Base-by-base conservation (phyloP, 495 filamentous ascomycete species). In the Amorphotheca resinae region DNA sequence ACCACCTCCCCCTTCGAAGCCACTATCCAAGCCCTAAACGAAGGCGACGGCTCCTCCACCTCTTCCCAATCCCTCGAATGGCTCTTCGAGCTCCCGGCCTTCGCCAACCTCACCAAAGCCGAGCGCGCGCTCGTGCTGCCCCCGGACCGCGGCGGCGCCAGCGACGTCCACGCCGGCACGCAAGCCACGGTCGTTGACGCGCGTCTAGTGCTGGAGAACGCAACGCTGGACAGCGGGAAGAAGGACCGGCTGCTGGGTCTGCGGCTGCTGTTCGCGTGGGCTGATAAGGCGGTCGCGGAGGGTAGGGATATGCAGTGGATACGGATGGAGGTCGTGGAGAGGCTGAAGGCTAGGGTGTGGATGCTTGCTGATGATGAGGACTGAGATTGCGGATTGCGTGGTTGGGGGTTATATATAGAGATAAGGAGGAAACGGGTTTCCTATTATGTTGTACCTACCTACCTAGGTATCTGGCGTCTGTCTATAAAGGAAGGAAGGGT, bases 241-340 rank as follows among this genome's bases (percentile, higher is more conserved):
- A 69, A 76, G 28, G 84, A 91, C 58, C 65, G 76, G 1, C 54
- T 95, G 40, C 72, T 84, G 61, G 84, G 87, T 41, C 61, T 95
- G 17, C 72, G 72, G 43, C 51, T 89, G 8, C 57, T 98, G 34
- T 91, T 95, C 60, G 80, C 80, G 48, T 95, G 87, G 84, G 71
- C 77, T 2, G 84, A 86, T 17, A 43, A 50, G 20, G 46, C 18
- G 15, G 37, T 39, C 12, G 32, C 17, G 3, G 45, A 53, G 17
- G 52, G 41, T 30, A 55, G 42, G 40, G 61, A 59, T 17, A 56
- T 59, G 17, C 63, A 65, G 44, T 76, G 70, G 72, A 50, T 74
- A 42, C 53, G 66, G 36, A 65, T 65, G 37, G 68, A 68, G 38
- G 64, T 66, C 4, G 66, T 76, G 30, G 75, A 78, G 45, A 57